phyloP scores from a whole-genome alignment of 2,329 filamentous ascomycete species.

The Pseudogymnoascus sp. region DNA sequence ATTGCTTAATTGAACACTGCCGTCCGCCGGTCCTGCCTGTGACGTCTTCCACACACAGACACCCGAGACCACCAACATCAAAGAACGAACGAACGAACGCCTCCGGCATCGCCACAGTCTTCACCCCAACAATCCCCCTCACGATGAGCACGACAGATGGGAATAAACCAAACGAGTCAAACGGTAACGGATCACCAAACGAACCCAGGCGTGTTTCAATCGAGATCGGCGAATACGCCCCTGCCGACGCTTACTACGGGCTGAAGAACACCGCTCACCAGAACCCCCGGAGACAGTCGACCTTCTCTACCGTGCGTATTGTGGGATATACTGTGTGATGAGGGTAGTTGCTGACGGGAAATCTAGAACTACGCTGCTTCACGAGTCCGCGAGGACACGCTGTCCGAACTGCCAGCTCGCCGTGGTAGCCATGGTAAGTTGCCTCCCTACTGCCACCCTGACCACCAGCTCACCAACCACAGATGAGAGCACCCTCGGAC shows the following conservation, averaged over 20 bases:
- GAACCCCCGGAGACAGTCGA: constrained; percentile 24
- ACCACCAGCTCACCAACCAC: constrained; percentile 14
- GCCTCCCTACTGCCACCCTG: constrained; percentile 6
- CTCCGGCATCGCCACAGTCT: neutral
- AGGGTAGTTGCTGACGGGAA: constrained; percentile 21
- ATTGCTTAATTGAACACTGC: neutral
- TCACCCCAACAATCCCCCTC: neutral
- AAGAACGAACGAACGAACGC: neutral
- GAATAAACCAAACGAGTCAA: neutral
- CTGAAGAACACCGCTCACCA: constrained; percentile 19
- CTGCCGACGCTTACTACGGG: constrained; percentile 28
- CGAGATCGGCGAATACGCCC: constrained; percentile 26
- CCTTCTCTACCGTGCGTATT: constrained; percentile 25
- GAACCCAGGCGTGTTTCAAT: constrained; percentile 14
- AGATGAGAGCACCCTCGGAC: constrained; percentile 66
- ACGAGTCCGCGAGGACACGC: constrained; percentile 13
- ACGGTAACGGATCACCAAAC: neutral
- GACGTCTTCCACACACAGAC: neutral
- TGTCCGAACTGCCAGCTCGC: constrained; percentile 17
- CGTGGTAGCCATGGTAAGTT: constrained; percentile 28
- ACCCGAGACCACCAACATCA: neutral
- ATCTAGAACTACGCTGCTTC: constrained; percentile 15
- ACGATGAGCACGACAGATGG: neutral
- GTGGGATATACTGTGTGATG: neutral
- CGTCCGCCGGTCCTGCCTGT: neutral